Evolutionary conservation across 805 yeast genomes (phyloP).

Genomic region (Wickerhamiella occidentalis): DNA sequence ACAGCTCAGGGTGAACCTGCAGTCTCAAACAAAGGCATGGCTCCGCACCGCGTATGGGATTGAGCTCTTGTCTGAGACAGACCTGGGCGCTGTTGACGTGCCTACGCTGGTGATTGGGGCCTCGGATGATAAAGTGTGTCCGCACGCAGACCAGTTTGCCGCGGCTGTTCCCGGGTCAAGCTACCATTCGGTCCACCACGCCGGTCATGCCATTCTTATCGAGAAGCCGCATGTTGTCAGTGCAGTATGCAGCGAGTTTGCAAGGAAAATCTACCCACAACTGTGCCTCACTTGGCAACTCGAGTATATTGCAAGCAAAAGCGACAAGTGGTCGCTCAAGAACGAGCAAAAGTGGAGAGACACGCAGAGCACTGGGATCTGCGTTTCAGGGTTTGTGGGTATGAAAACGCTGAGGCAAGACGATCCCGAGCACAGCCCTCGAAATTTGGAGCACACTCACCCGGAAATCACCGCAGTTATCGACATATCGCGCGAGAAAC

Average conservation of each 20-base stretch:
- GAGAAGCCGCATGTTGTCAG: constrained; percentile 53
- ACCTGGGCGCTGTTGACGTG: constrained; percentile 32
- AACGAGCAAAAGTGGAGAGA: constrained; percentile 62
- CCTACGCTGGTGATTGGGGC: constrained; percentile 52
- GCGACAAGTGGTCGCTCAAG: constrained; percentile 67
- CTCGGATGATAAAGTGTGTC: constrained; percentile 43
- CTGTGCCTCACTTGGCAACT: constrained; percentile 64
- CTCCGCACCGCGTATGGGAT: constrained; percentile 44
- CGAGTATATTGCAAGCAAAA: constrained; percentile 38
- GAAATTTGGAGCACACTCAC: constrained; percentile 37
- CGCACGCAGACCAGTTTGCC: constrained; percentile 28
- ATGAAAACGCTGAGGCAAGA: constrained; percentile 65
- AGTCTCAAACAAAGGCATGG: constrained; percentile 43
- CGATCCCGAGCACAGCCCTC: constrained; percentile 51
- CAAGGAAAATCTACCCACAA: constrained; percentile 38
- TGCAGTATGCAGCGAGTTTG: constrained; percentile 41
- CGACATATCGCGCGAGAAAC: constrained; percentile 52
- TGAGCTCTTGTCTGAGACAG: constrained; percentile 32
- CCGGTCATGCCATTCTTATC: constrained; percentile 55
- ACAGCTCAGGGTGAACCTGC: constrained; percentile 63
- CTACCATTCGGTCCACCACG: constrained; percentile 26
- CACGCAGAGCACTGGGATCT: constrained; percentile 35
- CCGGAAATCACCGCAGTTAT: constrained; percentile 46
- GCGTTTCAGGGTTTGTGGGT: constrained; percentile 39
- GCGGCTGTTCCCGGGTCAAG: constrained; percentile 17